Evolutionary conservation across 352 stramenopile genomes (phyloP).

Genomic region (Phytopythium boreale): DNA sequence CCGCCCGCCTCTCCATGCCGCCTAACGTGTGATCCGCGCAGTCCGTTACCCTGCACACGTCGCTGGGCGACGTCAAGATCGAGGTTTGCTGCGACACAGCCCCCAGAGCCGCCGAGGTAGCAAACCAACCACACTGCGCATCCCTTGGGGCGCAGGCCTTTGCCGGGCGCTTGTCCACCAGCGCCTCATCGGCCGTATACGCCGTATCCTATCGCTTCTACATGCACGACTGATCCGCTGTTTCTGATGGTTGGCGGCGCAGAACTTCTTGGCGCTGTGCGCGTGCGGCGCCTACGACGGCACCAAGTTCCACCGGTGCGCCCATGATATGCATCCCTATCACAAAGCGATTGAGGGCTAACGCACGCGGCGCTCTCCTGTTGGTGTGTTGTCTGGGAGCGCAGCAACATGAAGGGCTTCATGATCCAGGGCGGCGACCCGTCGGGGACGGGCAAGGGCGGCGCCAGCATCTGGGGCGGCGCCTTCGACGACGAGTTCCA

Average conservation of each 20-base stretch:
- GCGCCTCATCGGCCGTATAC: too few species aligned
- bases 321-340: neutral
- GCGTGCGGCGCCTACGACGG: slow-evolving; percentile 89
- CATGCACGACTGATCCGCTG: neutral
- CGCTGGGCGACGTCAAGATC: slow-evolving; percentile 94
- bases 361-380: neutral
- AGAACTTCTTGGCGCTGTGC: slow-evolving; percentile 97
- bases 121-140: neutral
- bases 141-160: too few species aligned
- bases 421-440: slow-evolving; percentile 90
- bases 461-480: slow-evolving; percentile 89
- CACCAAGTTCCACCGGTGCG: slow-evolving; percentile 90
- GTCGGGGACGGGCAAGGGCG: slow-evolving; percentile 89
- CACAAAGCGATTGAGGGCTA: neutral
- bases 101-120: slow-evolving; percentile 82
- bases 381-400: neutral
- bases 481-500: slow-evolving; percentile 92
- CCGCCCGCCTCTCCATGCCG: neutral
- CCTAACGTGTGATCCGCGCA: slow-evolving; percentile 10
- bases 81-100: slow-evolving; percentile 96
- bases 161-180: too few species aligned
- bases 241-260: slow-evolving; percentile 5
- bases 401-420: slow-evolving; percentile 85
- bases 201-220: neutral
- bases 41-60: slow-evolving; percentile 95